phyloP scores from a whole-genome alignment of 805 yeast genomes.

The Wickerhamiella siamensis region DNA sequence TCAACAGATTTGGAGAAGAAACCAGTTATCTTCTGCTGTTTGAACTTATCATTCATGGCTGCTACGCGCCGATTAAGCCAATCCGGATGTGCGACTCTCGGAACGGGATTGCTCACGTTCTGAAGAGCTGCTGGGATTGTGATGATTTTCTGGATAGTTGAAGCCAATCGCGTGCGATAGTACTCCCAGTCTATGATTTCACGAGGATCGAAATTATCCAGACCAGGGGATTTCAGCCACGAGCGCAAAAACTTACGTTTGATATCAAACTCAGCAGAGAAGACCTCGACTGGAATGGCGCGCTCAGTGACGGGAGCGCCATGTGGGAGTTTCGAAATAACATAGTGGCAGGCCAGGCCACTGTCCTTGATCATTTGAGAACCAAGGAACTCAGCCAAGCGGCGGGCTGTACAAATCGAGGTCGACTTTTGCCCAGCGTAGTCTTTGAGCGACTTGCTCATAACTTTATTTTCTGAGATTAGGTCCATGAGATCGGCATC shows the following conservation, averaged over 20 bases:
- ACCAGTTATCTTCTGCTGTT: slow-evolving; percentile 49
- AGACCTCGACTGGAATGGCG: slow-evolving; percentile 92
- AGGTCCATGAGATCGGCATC: slow-evolving; percentile 89
- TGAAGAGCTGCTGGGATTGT: slow-evolving; percentile 97
- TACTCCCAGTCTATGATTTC: slow-evolving; percentile 86
- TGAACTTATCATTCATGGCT: slow-evolving; percentile 46
- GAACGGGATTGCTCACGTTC: slow-evolving; percentile 78
- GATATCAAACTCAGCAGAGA: slow-evolving; percentile 62
- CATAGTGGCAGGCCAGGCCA: slow-evolving; percentile 88
- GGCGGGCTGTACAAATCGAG: slow-evolving; percentile 84
- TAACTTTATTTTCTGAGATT: slow-evolving; percentile 89
- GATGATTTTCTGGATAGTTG: slow-evolving; percentile 86
- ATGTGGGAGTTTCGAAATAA: slow-evolving; percentile 69
- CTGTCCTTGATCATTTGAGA: slow-evolving; percentile 93
- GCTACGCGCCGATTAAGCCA: slow-evolving; percentile 67
- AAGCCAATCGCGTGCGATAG: slow-evolving; percentile 77
- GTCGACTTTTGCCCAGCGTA: slow-evolving; percentile 87
- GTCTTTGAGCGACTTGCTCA: slow-evolving; percentile 83
- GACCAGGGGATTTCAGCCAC: slow-evolving; percentile 71
- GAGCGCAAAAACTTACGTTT: slow-evolving; percentile 63
- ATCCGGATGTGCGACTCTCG: slow-evolving; percentile 84
- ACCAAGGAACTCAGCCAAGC: slow-evolving; percentile 90
- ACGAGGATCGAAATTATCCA: slow-evolving; percentile 76
- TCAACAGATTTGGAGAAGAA: slow-evolving; percentile 35
- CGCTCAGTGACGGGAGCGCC: slow-evolving; percentile 90